Evolutionary conservation across 73 alveolate species (phyloP).

Genomic region (Stentor coeruleus): DNA sequence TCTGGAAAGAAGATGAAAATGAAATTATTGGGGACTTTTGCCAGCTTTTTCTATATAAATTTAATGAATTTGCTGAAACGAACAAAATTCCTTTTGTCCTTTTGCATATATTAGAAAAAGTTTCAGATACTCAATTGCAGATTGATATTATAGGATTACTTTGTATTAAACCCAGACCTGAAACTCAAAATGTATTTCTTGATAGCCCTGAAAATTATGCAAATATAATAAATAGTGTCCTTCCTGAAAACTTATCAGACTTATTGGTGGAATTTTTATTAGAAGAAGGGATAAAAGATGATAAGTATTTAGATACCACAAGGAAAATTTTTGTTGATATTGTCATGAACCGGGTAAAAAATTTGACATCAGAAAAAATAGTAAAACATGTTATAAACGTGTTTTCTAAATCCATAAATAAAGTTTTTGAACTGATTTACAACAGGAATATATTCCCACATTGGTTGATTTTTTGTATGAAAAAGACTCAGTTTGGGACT

Average conservation of each 20-base stretch:
- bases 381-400: too few species aligned
- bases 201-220: not conserved
- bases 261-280: not conserved
- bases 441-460: not conserved
- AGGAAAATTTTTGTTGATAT: not conserved
- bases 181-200: too few species aligned
- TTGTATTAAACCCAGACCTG: not conserved
- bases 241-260: not conserved
- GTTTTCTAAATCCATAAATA: too few species aligned
- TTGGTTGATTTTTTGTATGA: not conserved
- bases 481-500: not conserved
- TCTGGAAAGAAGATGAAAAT: not conserved
- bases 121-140: not conserved
- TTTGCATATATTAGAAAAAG: not conserved
- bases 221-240: too few species aligned
- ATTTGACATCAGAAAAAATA: too few species aligned
- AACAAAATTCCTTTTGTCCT: not conserved
- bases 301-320: not conserved
- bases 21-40: not conserved
- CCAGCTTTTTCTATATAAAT: not conserved
- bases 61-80: not conserved
- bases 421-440: not conserved
- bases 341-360: not conserved
- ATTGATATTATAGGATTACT: not conserved
- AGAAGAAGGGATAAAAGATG: not conserved